Evolutionary conservation across 1,139 yeast genomes (phyloP), one percentile per base, ranked within the genome.

Genomic region (Protomyces inundatus): DNA sequence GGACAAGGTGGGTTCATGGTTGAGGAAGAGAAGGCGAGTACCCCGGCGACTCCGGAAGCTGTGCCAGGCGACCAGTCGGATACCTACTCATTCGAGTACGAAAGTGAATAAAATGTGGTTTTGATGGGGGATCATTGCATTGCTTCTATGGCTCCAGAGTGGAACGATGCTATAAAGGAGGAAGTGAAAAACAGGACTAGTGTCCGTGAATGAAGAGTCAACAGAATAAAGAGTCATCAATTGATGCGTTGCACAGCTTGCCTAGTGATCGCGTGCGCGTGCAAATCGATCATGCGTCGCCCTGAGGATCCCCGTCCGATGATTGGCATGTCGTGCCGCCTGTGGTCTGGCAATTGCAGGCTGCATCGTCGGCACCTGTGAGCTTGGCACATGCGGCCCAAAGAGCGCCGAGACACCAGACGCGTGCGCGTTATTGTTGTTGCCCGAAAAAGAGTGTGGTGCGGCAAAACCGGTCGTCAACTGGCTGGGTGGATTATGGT

Each of bases 211-310:
- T 23, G 23, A 23, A 23, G 23, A 23, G 2, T 23, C 23, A 23
- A 23, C 23, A 23, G 23, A 23, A 23, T 23, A 23, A 23, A 2
- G 23, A 23, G 23, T 1, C 23, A 23, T 1, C 23, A 23, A 2
- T 23, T 23, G 23, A 23, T 1, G 1, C 23, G 23, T 23, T 23
- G 23, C 23, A 23, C 23, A 2, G 23, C 23, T 23, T 23, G 23
- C 23, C 23, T 16, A 58, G 32, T 58, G 62, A 30, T 58, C 62
- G 12, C 62, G 35, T 35, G 62, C 45, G 23, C 62, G 54, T 50
- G 62, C 54, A 36, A 58, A 48, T 10, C 62, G 62, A 34, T 58
- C 62, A 33, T 58, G 62, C 4, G 62, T 55, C 9, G 62, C 62
- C 23, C 62, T 37, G 6, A 58, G 36, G 6, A 58, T 50, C 5